Base-by-base conservation (phyloP, 352 stramenopile genomes). In the Lagenidium giganteum region DNA sequence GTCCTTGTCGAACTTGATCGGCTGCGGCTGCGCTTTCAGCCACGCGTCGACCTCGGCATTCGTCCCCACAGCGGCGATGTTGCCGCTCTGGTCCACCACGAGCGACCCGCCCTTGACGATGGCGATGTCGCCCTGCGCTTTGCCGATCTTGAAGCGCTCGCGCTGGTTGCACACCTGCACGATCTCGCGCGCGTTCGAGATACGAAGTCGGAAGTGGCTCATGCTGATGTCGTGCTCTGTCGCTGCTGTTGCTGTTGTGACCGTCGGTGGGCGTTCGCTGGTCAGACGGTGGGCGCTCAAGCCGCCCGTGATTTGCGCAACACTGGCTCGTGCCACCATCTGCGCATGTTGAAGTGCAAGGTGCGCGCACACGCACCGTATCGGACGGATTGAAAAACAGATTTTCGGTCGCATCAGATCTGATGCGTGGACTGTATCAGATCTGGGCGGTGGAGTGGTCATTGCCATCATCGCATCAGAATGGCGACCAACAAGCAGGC, bases 141-240 rank as follows among this genome's bases (percentile, higher is more conserved):
- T 50, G 45, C 78, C 78, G 37, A 61, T 47, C 61, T 90, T 90
- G 59, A 83, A 79, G 12, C 41, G 60, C 44, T 90, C 78, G 29
- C 62, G 58, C 34, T 81, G 42, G 25, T 46, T 61, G 51, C 74
- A 87, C 33, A 90, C 74, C 62, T 90, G 78, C 20, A 90, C 78
- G 41, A 90, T 69, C 57, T 90, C 61, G 36, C 54, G 44, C 30
- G 74, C 74, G 60, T 84, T 82, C 26, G 31, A 45, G 43, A 90
- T 74, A 45, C 67, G 71, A 18, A 90, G 64, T 38, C 69, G 77
- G 63, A 84, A 90, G 21, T 67, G 74, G 53, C 70, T 87, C 73
- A 89, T 89, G 29, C 38, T 13, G 35, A 5, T n/a, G 12, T n/a
- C 23, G n/a, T n/a, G 26, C 5, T 26, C 26, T 38, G 18, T 23